Evolutionary conservation across 805 yeast species (phyloP), one percentile per base, ranked within the genome.

Genomic region (Wickerhamiella occidentalis): DNA sequence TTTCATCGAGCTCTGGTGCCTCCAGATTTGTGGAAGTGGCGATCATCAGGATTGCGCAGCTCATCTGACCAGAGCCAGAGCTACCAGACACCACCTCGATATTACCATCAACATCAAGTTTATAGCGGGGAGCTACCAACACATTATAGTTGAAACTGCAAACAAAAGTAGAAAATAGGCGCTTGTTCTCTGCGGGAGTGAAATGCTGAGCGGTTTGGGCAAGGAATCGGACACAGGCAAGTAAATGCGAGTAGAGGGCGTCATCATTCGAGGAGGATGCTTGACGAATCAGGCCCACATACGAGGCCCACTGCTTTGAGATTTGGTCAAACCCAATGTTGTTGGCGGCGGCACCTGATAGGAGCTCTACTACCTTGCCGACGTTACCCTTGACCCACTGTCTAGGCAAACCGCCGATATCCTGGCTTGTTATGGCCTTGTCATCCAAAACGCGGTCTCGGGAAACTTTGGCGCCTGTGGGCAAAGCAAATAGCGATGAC

Each of bases 111-210:
- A 5, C 2, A 15, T 45, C 41, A 8, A 33, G 19, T 12, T 17
- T 15, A 17, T 21, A 45, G 15, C 33, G 29, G 6, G 26, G 23
- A 6, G 40, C 40, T 6, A 35, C 40, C n/a, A 45, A 21, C 2
- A 45, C 23, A 15, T n/a, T 17, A 26, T 45, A 45, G 25, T 35
- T 45, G 47, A 45, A 45, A 23, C 47, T 45, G 25, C 47, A 45
- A 11, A 35, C 47, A 45, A 45, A 45, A 8, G 47, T 45, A 2
- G 47, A 23, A 25, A 45, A 45, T 19, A 45, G 35, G 15, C 23
- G 38, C n/a, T 28, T 35, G 17, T 36, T 21, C 8, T 33, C 33
- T 8, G 17, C 40, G 13, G 26, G 23, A 13, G 47, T 8, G 11
- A 45, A 35, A 9, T 23, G n/a, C 18, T 9, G 13, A 1, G 40